Percentiles rank a stretch among this genome's conserved stretches.
Conservation (phyloP, 768 basidiomycete species). For the Calocybe cyanea region DNA sequence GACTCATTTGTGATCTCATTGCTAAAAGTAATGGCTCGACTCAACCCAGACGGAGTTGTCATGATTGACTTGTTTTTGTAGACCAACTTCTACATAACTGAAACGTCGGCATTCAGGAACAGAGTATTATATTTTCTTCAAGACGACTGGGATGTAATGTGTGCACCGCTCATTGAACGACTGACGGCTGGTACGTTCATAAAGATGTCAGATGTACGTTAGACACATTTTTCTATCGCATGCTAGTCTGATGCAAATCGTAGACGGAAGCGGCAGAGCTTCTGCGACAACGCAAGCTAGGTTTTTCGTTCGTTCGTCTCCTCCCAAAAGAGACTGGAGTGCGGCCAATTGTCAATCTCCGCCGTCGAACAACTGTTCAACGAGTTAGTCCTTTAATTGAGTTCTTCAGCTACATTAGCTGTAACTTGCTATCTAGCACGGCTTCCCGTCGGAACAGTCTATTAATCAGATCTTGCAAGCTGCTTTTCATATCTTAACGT, state of each 20-base stretch:
- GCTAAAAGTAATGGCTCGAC: constrained; percentile 51
- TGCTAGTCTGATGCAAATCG: background rate
- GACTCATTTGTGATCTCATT: constrained; percentile 80
- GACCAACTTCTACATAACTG: constrained; percentile 94
- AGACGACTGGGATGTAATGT: constrained; percentile 87
- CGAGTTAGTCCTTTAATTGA: constrained; percentile 21
- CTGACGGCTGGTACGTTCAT: constrained; percentile 69
- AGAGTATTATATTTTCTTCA: constrained; percentile 89
- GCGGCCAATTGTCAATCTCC: constrained; percentile 89
- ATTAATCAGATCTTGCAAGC: constrained; percentile 87
- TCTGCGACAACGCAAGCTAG: constrained; percentile 67
- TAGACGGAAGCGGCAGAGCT: constrained; percentile 65
- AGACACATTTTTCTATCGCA: background rate
- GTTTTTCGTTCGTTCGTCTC: constrained; percentile 82
- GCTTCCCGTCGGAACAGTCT: constrained; percentile 42
- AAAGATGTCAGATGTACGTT: constrained; percentile 60
- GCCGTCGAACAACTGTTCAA: constrained; percentile 39
- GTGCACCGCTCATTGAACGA: constrained; percentile 75
- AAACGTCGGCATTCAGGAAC: constrained; percentile 82
- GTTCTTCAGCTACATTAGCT: background rate
- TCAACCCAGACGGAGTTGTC: background rate
- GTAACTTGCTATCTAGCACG: constrained; percentile 22
- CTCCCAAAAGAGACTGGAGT: constrained; percentile 95
- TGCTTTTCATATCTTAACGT: constrained; percentile 83
- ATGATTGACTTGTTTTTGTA: constrained; percentile 24